A percentile compares a stretch with the other conserved stretches of the same genome.
These are phyloP conservation scores for Zygotorulaspora florentina DNA, from an alignment of 805 yeast species.

Conservation along the genomic window DNA sequence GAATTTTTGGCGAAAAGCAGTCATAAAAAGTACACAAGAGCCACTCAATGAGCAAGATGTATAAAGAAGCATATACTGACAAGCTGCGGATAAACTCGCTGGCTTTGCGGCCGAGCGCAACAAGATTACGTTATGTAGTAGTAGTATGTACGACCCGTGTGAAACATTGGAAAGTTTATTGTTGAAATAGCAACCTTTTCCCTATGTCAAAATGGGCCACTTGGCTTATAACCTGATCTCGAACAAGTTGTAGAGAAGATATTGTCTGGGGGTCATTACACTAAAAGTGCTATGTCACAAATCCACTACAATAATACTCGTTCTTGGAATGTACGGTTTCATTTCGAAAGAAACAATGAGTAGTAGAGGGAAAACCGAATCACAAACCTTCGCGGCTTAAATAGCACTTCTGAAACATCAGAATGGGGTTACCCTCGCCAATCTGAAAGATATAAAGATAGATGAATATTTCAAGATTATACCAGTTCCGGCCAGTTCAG, in stretches of 20 bases:
- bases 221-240: slow-evolving; percentile 22
- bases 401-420: no score
- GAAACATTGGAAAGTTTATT: slow-evolving; percentile 20
- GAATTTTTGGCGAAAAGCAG: slow-evolving; percentile 1
- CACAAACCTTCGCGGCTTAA: no score
- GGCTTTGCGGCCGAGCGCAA: no score
- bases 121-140: not conserved
- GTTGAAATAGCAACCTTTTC: slow-evolving; percentile 4
- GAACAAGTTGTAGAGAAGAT: slow-evolving; percentile 39
- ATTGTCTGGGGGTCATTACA: slow-evolving; percentile 27
- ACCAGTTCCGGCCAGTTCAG: not conserved
- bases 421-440: not conserved
- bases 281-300: slow-evolving; percentile 19
- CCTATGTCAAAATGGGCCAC: slow-evolving; percentile 15
- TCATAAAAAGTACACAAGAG: not conserved
- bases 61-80: no score
- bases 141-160: slow-evolving; percentile 26
- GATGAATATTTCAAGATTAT: not conserved
- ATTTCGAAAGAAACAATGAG: slow-evolving; percentile 6
- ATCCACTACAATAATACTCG: slow-evolving; percentile 39
- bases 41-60: no score
- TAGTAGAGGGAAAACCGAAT: not conserved
- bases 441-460: not conserved
- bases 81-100: no score
- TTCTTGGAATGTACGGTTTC: slow-evolving; percentile 34